Evolutionary conservation across 2,329 filamentous ascomycete species (phyloP).

Genomic region (Penicillium sp.): DNA sequence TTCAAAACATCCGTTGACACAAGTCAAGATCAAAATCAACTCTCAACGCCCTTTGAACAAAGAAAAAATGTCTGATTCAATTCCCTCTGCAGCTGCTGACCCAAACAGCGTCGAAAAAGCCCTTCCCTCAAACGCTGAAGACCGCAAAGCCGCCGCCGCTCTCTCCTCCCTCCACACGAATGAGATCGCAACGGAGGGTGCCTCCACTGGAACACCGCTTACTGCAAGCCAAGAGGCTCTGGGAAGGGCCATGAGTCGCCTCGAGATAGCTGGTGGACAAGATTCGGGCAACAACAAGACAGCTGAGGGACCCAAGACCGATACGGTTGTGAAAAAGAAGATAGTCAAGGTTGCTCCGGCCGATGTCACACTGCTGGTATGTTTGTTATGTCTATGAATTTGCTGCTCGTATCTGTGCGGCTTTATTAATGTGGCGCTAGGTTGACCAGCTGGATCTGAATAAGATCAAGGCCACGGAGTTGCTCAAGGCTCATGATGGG

Average conservation of each 20-base stretch:
- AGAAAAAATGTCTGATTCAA: slow-evolving; percentile 43
- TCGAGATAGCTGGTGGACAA: slow-evolving; percentile 44
- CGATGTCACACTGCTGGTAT: slow-evolving; percentile 48
- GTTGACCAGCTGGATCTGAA: slow-evolving; percentile 47
- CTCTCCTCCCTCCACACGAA: slow-evolving; percentile 48
- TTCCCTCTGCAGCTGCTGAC: slow-evolving; percentile 40
- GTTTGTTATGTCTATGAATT: slow-evolving; percentile 13
- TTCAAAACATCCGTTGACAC: background rate
- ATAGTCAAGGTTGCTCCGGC: slow-evolving; percentile 46
- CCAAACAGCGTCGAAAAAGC: slow-evolving; percentile 33
- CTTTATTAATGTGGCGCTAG: slow-evolving; percentile 13
- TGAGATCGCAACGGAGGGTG: slow-evolving; percentile 37
- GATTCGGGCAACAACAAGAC: slow-evolving; percentile 20
- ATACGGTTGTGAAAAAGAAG: slow-evolving; percentile 38
- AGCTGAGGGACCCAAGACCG: slow-evolving; percentile 29
- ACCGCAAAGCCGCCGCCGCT: slow-evolving; percentile 51
- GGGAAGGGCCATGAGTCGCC: slow-evolving; percentile 49
- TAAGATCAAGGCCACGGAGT: slow-evolving; percentile 48
- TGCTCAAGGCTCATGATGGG: slow-evolving; percentile 48
- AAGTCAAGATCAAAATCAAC: background rate
- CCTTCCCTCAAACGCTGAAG: slow-evolving; percentile 47
- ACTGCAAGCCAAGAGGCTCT: slow-evolving; percentile 48
- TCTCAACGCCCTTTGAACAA: background rate
- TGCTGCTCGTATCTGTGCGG: background rate
- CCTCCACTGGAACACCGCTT: slow-evolving; percentile 31